A percentile compares a stretch with the other conserved stretches of the same genome.
Evolutionary conservation across 2,329 filamentous ascomycete species (phyloP).

Genomic region (Neurospora sp.): DNA sequence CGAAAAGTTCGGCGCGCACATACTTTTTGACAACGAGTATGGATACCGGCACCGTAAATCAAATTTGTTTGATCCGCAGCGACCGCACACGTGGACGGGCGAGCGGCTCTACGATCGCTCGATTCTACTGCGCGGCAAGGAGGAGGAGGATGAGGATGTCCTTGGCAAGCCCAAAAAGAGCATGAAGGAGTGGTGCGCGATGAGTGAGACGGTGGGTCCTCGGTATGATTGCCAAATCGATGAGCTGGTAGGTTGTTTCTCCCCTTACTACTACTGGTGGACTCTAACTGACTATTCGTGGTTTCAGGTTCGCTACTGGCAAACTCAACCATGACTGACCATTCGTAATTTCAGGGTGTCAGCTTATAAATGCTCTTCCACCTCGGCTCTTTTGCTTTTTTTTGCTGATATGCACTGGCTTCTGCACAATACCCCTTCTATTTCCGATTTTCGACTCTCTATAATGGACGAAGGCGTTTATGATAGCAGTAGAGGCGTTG

Average conservation of each 20-base stretch:
- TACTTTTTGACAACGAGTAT: background rate
- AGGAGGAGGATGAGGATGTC: background rate
- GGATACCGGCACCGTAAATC: background rate
- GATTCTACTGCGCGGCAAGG: background rate
- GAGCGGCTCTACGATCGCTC: background rate
- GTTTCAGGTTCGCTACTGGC: background rate
- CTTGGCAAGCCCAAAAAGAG: background rate
- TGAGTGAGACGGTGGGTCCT: no score
- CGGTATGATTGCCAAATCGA: no score
- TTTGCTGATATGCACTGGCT: background rate
- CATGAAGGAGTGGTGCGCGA: background rate
- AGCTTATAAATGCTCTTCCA: background rate
- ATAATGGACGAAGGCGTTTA: background rate
- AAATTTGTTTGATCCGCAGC: background rate
- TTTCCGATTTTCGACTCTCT: background rate
- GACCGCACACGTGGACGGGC: background rate
- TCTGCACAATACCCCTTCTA: background rate
- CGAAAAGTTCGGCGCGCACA: accelerated
- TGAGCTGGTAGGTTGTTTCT: background rate
- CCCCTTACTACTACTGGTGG: background rate
- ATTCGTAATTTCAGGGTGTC: background rate
- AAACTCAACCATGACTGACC: no score
- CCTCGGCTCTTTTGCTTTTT: background rate
- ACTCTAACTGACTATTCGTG: background rate
- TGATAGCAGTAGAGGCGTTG: background rate